These are phyloP conservation scores for Ogataea thermomethanolica DNA, from an alignment of 805 yeast species.

Conservation along the genomic window DNA sequence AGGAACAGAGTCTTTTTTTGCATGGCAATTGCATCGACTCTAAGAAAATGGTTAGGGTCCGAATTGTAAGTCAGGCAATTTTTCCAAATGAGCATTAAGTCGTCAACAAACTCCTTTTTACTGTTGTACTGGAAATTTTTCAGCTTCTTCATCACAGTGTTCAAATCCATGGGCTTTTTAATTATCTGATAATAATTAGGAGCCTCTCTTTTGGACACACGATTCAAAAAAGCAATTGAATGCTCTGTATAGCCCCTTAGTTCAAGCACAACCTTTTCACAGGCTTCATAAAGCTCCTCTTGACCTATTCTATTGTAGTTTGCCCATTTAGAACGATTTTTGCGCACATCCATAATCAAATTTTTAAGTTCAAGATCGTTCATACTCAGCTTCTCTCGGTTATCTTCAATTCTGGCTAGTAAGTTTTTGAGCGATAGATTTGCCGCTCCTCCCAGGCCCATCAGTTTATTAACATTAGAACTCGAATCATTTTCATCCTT, in stretches of 20 bases:
- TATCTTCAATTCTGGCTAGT: constrained; percentile 69
- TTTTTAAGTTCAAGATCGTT: constrained; percentile 82
- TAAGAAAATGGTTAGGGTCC: constrained; percentile 86
- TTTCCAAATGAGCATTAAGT: constrained; percentile 90
- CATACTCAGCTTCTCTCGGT: constrained; percentile 69
- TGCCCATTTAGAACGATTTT: constrained; percentile 97
- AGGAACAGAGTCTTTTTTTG: constrained; percentile 78
- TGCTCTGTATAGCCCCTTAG: constrained; percentile 91
- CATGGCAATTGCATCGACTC: constrained; percentile 95
- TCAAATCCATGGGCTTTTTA: constrained; percentile 93
- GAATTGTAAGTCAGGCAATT: constrained; percentile 91
- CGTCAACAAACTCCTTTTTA: constrained; percentile 90
- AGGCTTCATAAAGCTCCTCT: constrained; percentile 95
- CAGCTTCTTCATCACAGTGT: constrained; percentile 88
- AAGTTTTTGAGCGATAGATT: constrained; percentile 77
- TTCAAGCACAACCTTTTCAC: constrained; percentile 91
- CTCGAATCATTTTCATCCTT: constrained; percentile 20
- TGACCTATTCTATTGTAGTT: constrained; percentile 94
- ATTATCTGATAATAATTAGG: constrained; percentile 92
- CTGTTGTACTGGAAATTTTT: constrained; percentile 78
- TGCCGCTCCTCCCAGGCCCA: constrained; percentile 58
- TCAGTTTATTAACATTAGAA: constrained; percentile 29
- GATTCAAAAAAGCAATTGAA: constrained; percentile 91
- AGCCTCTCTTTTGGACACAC: constrained; percentile 97
- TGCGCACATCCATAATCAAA: constrained; percentile 86